phyloP scores from a whole-genome alignment of 2,329 filamentous ascomycete genomes.

The Cordyceps pruinosa region DNA sequence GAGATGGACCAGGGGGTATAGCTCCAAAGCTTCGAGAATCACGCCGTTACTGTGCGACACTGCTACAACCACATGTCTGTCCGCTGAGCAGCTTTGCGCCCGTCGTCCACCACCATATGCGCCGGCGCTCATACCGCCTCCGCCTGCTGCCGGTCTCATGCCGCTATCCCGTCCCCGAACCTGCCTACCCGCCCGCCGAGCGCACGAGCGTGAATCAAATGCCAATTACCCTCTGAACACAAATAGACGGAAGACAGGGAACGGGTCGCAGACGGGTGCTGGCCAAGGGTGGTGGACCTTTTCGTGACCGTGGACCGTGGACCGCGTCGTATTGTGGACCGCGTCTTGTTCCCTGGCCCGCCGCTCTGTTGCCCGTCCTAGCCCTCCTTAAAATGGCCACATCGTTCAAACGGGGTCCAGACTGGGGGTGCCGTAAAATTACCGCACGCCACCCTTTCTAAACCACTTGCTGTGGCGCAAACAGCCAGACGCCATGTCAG shows the following conservation, averaged over 20 bases:
- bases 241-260: background rate
- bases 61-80: background rate
- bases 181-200: background rate
- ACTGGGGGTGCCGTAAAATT: conserved; percentile 11
- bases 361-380: background rate
- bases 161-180: background rate
- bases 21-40: background rate
- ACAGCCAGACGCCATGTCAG: conserved; percentile 3
- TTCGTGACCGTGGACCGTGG: background rate
- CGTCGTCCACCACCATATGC: background rate
- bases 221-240: background rate
- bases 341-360: background rate
- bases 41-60: background rate
- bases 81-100: background rate
- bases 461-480: conserved; percentile 11
- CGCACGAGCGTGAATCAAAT: background rate
- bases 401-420: conserved; percentile 10
- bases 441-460: conserved; percentile 11
- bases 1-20: background rate
- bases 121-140: background rate
- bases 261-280: background rate
- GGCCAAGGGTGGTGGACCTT: background rate
- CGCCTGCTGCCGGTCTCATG: background rate
- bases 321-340: conserved; percentile 7
- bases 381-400: conserved; percentile 1